Evolutionary conservation across 768 basidiomycete genomes (phyloP).

Genomic region (Xerocomellus chrysenteron): DNA sequence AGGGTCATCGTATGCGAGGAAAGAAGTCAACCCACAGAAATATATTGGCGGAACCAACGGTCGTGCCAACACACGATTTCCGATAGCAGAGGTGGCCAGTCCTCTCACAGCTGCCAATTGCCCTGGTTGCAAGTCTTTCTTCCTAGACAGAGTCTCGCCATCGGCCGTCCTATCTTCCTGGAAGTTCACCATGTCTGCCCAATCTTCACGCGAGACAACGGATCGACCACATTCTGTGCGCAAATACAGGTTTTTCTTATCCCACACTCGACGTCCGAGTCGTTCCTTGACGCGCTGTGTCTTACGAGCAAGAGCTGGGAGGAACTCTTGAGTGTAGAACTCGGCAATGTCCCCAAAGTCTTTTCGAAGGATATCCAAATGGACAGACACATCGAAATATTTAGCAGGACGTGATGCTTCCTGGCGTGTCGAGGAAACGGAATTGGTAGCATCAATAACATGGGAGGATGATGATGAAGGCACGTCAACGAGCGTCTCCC

Average conservation of each 20-base stretch:
- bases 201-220: conserved; percentile 42
- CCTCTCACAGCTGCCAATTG: conserved; percentile 4
- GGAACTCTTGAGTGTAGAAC: conserved; percentile 38
- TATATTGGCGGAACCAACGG: conserved; percentile 11
- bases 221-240: conserved; percentile 29
- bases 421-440: conserved; percentile 30
- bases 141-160: not conserved
- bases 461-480: not conserved
- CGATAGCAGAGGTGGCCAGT: conserved; percentile 2
- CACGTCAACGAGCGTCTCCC: not conserved
- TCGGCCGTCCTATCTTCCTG: conserved; percentile 7
- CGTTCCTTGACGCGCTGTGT: conserved; percentile 69
- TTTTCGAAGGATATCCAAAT: conserved; percentile 54
- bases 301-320: conserved; percentile 50
- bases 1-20: not conserved
- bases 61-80: not conserved
- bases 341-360: conserved; percentile 51
- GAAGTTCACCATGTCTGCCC: conserved; percentile 54
- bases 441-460: not conserved
- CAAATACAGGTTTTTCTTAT: conserved; percentile 55
- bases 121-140: not conserved
- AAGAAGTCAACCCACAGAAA: conserved; percentile 23
- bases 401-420: conserved; percentile 21
- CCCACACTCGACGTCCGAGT: conserved; percentile 78
- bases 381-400: conserved; percentile 51